These are phyloP conservation scores for Plectranthus barbatus DNA, from an alignment of 257 asterid genomes.

Conservation along the genomic window DNA sequence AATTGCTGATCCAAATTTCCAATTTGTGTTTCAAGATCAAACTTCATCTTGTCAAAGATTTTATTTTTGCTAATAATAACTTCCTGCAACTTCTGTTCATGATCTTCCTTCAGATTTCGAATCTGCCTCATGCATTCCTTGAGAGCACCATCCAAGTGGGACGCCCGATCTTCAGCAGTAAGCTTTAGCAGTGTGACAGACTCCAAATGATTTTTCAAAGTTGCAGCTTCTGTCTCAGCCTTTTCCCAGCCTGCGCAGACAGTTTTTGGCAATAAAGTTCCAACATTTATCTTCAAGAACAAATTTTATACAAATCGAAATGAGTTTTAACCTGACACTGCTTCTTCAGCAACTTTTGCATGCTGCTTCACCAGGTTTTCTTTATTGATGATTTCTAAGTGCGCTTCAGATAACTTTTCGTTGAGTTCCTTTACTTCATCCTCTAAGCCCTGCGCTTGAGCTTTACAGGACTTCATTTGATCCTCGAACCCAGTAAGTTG, in stretches of 20 bases:
- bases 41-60: conserved; percentile 71
- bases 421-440: conserved; percentile 68
- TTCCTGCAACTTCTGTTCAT: conserved; percentile 60
- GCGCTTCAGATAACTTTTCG: conserved; percentile 71
- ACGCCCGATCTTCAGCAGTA: conserved; percentile 90
- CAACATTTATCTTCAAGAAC: conserved; percentile 1
- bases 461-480: conserved; percentile 56
- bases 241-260: conserved; percentile 89
- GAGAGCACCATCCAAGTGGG: conserved; percentile 86
- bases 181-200: conserved; percentile 85
- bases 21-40: conserved; percentile 63
- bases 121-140: conserved; percentile 94
- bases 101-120: conserved; percentile 83
- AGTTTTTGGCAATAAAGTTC: conserved; percentile 3
- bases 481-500: conserved; percentile 89
- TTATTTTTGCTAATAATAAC: conserved; percentile 55
- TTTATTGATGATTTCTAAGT: conserved; percentile 59
- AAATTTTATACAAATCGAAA: neutral
- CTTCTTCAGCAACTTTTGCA: conserved; percentile 97
- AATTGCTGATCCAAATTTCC: conserved; percentile 69
- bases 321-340: conserved; percentile 69
- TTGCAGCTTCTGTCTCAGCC: conserved; percentile 91
- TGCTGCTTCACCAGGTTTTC: conserved; percentile 90
- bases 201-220: conserved; percentile 76
- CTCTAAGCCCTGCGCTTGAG: conserved; percentile 58